phyloP scores from a whole-genome alignment of 768 basidiomycete genomes.

The Termitomyces sp. region DNA sequence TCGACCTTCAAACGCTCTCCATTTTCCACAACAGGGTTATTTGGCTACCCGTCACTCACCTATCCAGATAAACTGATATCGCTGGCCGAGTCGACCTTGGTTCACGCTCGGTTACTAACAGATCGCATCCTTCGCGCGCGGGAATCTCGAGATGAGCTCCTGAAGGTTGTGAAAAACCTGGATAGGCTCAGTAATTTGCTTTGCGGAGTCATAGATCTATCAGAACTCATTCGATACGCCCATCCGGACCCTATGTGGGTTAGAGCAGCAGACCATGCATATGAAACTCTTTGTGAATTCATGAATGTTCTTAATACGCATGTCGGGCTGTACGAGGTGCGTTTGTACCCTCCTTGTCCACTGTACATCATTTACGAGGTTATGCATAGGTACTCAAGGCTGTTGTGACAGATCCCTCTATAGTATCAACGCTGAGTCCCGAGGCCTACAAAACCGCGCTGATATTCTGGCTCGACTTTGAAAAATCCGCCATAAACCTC shows the following conservation, averaged over 20 bases:
- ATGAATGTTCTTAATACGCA: conserved; percentile 98
- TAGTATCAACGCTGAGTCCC: conserved; percentile 58
- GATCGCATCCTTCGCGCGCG: conserved; percentile 74
- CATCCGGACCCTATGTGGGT: conserved; percentile 88
- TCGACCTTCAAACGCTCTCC: conserved; percentile 31
- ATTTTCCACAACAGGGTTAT: conserved; percentile 69
- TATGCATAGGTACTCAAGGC: conserved; percentile 56
- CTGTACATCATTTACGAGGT: conserved; percentile 14
- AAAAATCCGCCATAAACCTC: conserved; percentile 92
- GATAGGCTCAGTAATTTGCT: conserved; percentile 95
- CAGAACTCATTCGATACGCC: conserved; percentile 88
- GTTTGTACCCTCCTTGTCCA: conserved; percentile 22
- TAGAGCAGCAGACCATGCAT: conserved; percentile 76
- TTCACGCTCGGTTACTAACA: conserved; percentile 78
- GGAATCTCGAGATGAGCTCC: conserved; percentile 67
- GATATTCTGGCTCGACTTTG: conserved; percentile 96
- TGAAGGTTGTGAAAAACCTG: conserved; percentile 89
- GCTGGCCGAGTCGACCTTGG: conserved; percentile 74
- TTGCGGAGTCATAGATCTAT: conserved; percentile 94
- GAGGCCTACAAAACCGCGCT: conserved; percentile 85
- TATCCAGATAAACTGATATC: conserved; percentile 63
- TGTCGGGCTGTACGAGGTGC: conserved; percentile 82
- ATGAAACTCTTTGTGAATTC: conserved; percentile 90
- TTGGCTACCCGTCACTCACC: conserved; percentile 71
- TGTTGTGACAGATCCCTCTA: conserved; percentile 62